Conservation (phyloP, 148 eudicot species). For the Rhododendron simsii region DNA sequence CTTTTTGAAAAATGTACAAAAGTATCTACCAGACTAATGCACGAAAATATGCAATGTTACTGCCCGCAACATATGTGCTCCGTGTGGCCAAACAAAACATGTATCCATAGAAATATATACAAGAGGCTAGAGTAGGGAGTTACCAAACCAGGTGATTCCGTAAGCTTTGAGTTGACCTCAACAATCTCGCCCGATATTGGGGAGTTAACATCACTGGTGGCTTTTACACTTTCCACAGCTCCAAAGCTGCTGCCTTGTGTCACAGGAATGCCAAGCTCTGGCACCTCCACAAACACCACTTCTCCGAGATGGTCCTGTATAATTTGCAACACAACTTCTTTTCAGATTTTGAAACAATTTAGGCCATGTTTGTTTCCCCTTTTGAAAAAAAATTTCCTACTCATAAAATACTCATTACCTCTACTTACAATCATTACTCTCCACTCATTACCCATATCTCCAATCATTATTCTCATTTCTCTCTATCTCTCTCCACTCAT, state of each 20-base stretch:
- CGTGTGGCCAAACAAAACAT: not conserved
- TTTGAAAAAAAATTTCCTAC: too few relatives aligned
- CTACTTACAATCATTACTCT: too few relatives aligned
- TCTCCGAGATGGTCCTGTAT: conserved; percentile 82
- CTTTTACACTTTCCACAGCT: conserved; percentile 92
- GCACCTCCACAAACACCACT: conserved; percentile 92
- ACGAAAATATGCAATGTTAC: not conserved
- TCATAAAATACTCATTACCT: too few relatives aligned
- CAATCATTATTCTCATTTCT: too few relatives aligned
- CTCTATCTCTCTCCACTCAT: too few relatives aligned
- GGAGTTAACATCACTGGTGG: conserved; percentile 83
- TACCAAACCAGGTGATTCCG: conserved; percentile 88
- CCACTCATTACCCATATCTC: too few relatives aligned
- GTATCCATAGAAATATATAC: not conserved
- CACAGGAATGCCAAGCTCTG: conserved; percentile 54
- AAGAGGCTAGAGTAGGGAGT: not conserved
- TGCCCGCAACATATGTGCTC: not conserved
- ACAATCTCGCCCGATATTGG: conserved; percentile 87
- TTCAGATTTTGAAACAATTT: not conserved
- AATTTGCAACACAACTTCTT: not conserved
- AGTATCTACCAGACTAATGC: not conserved
- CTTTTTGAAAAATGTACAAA: not conserved
- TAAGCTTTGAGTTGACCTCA: conserved; percentile 75
- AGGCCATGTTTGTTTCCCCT: too few relatives aligned
- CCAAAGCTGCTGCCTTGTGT: conserved; percentile 62